Evolutionary conservation across 164 flowering plant species (phyloP).

Genomic region (Paratinospora sagittata): DNA sequence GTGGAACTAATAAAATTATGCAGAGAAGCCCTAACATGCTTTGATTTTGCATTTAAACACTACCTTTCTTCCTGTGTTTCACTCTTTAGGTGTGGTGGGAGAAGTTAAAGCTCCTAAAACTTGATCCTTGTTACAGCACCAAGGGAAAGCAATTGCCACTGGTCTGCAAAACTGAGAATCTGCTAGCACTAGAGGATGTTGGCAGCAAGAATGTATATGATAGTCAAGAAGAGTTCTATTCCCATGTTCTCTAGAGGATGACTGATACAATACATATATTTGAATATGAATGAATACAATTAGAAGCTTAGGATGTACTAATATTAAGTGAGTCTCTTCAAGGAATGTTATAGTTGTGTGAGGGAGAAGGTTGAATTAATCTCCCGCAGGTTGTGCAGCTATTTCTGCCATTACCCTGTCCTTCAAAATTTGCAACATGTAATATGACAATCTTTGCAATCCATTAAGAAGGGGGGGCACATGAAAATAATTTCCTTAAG

Average conservation of each 20-base stretch:
- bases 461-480: background rate
- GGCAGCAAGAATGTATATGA: background rate
- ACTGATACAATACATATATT: background rate
- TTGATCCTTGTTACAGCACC: background rate
- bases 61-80: background rate
- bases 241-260: background rate
- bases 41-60: background rate
- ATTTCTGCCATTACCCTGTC: background rate
- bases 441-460: background rate
- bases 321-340: too few relatives aligned
- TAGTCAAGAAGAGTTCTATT: background rate
- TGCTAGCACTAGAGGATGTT: constrained; percentile 1
- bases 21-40: background rate
- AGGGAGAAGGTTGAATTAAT: too few relatives aligned
- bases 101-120: background rate
- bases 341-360: too few relatives aligned
- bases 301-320: background rate
- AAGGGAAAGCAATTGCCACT: background rate
- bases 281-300: background rate
- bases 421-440: background rate
- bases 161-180: constrained; percentile 2
- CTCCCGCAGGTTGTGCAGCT: background rate
- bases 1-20: too few relatives aligned
- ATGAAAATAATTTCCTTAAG: too few relatives aligned
- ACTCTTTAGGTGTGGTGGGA: background rate